phyloP scores from a whole-genome alignment of 148 eudicot genomes.

The Bassia scoparia region DNA sequence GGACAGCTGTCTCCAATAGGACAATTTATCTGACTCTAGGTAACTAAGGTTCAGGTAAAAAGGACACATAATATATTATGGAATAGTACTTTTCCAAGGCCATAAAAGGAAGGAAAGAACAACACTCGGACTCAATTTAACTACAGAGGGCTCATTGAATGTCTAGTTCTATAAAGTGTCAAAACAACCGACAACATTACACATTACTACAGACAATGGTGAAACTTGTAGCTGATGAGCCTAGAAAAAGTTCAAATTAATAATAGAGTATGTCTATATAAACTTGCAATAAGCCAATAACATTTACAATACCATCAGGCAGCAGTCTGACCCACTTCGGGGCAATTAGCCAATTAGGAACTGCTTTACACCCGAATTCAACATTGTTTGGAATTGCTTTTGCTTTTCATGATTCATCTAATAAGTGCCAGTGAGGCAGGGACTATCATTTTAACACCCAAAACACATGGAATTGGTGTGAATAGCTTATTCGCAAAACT shows the following conservation, averaged over 20 bases:
- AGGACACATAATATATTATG: too few species aligned
- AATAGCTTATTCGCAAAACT: neutral
- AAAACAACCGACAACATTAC: neutral
- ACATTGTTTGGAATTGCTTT: neutral
- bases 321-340: neutral
- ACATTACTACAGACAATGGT: neutral
- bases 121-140: neutral
- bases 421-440: neutral
- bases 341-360: neutral
- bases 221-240: neutral
- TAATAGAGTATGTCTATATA: too few species aligned
- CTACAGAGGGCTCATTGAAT: neutral
- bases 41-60: too few species aligned
- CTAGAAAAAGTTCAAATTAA: neutral
- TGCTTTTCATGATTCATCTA: neutral
- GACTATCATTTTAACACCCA: neutral
- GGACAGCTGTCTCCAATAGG: too few species aligned
- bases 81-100: neutral
- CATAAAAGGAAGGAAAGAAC: neutral
- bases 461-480: neutral
- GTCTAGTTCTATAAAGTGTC: neutral
- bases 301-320: neutral
- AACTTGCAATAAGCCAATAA: neutral
- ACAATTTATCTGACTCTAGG: too few species aligned
- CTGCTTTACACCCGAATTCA: neutral